These are phyloP conservation scores for Oidiodendron maius DNA, from an alignment of 495 filamentous ascomycete genomes.

Conservation along the genomic window DNA sequence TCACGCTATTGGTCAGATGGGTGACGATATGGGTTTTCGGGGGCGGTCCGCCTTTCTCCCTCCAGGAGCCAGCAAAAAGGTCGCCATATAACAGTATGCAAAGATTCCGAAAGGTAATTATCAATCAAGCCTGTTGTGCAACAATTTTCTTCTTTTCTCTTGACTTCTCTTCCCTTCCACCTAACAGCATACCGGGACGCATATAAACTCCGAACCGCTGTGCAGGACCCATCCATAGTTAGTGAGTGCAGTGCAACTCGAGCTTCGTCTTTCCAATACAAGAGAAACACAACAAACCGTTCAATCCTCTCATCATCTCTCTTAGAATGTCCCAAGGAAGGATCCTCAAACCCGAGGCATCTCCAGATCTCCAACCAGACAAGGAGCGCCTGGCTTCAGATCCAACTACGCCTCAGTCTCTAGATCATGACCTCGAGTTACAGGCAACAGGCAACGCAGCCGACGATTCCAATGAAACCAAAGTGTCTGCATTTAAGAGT, in stretches of 20 bases:
- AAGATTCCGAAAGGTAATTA: background rate
- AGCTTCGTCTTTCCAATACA: background rate
- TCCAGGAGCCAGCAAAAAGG: background rate
- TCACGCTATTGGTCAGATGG: background rate
- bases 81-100: background rate
- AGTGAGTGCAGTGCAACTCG: too few species aligned
- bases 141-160: background rate
- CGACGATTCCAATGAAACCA: constrained; percentile 27
- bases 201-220: background rate
- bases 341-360: background rate
- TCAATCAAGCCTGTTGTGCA: background rate
- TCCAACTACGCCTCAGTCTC: background rate
- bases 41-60: background rate
- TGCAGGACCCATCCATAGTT: background rate
- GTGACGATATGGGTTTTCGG: background rate
- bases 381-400: background rate
- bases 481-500: constrained; percentile 38
- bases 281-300: background rate
- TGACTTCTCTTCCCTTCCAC: background rate
- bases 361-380: background rate
- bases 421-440: background rate
- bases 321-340: background rate
- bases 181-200: background rate
- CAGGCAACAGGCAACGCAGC: background rate
- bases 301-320: background rate